A percentile compares a stretch with the other conserved stretches of the same genome.
These are phyloP conservation scores for Sisymbrium irio DNA, from an alignment of 345 rosid species.

Conservation along the genomic window DNA sequence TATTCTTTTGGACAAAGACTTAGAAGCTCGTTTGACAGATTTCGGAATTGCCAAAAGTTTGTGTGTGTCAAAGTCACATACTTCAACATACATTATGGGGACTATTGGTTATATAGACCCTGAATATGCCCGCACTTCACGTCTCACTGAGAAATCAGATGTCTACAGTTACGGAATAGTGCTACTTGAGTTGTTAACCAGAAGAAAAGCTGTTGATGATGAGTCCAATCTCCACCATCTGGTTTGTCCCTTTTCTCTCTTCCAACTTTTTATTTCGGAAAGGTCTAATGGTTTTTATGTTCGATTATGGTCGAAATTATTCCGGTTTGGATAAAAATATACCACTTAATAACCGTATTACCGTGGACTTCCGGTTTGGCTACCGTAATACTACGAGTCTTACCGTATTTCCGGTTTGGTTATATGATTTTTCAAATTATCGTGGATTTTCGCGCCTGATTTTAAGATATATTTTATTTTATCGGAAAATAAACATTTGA, in stretches of 20 bases:
- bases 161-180: conserved; percentile 95
- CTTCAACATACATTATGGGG: conserved; percentile 88
- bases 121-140: conserved; percentile 94
- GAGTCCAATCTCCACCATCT: conserved; percentile 91
- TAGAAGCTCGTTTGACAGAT: conserved; percentile 93
- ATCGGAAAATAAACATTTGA: too few relatives aligned
- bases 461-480: too few relatives aligned
- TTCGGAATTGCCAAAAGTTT: conserved; percentile 93
- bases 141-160: conserved; percentile 87
- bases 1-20: conserved; percentile 82
- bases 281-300: neutral
- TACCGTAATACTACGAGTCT: too few relatives aligned
- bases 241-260: conserved; percentile 44
- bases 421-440: too few relatives aligned
- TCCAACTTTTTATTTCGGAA: neutral
- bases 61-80: conserved; percentile 72
- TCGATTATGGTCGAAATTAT: neutral
- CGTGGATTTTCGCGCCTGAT: too few relatives aligned
- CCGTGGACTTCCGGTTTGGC: too few relatives aligned
- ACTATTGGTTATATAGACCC: conserved; percentile 98
- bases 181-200: conserved; percentile 83
- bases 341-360: too few relatives aligned
- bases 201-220: conserved; percentile 86
- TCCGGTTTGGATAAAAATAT: neutral
- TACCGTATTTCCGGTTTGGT: too few relatives aligned